Evolutionary conservation across 768 basidiomycete species (phyloP).

Genomic region (Boletus vermiculosoides): DNA sequence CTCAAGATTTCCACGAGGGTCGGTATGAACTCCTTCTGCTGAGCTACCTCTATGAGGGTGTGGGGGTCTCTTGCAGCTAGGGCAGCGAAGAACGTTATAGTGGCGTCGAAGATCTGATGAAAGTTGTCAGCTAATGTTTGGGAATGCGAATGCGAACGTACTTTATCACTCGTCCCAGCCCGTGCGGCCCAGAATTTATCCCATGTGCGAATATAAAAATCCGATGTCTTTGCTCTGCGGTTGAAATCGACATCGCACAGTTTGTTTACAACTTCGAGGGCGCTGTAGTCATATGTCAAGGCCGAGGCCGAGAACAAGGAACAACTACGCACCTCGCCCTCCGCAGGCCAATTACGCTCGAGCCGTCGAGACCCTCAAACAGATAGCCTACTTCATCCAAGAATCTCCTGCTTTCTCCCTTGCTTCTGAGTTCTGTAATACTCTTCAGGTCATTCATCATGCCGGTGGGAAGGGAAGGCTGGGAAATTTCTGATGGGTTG

Average conservation of each 20-base stretch:
- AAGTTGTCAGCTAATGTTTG: background rate
- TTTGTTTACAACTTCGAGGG: slow-evolving; percentile 72
- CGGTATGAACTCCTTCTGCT: slow-evolving; percentile 35
- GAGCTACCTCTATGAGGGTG: slow-evolving; percentile 55
- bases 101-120: slow-evolving; percentile 59
- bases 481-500: slow-evolving; percentile 36
- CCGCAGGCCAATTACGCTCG: slow-evolving; percentile 52
- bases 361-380: slow-evolving; percentile 70
- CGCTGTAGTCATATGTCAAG: slow-evolving; percentile 42
- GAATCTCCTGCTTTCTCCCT: slow-evolving; percentile 78
- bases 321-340: slow-evolving; percentile 57
- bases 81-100: slow-evolving; percentile 59
- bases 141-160: slow-evolving; percentile 28
- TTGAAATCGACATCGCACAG: slow-evolving; percentile 71
- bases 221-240: slow-evolving; percentile 76
- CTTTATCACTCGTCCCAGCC: slow-evolving; percentile 61
- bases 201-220: slow-evolving; percentile 71
- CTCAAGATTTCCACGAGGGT: slow-evolving; percentile 46
- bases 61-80: slow-evolving; percentile 59
- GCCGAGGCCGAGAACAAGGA: background rate
- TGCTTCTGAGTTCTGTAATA: slow-evolving; percentile 76
- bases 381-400: slow-evolving; percentile 84
- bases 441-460: slow-evolving; percentile 77
- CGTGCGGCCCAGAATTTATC: slow-evolving; percentile 58
- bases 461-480: slow-evolving; percentile 45